Conservation (phyloP, 352 stramenopile species). For the Phytophthora europaea region DNA sequence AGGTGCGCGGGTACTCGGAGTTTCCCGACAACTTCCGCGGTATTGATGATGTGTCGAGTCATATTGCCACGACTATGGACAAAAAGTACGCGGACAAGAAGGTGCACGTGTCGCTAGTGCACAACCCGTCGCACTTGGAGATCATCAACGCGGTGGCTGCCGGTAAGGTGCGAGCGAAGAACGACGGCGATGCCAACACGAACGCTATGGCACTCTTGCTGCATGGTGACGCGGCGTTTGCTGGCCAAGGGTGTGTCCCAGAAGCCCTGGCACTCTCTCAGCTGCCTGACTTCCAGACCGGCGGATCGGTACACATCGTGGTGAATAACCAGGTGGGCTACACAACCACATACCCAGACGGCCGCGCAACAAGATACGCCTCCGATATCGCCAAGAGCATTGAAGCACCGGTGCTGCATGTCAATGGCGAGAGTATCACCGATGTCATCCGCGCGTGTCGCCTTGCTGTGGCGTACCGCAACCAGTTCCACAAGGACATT, state of each 20-base stretch:
- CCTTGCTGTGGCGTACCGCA: slow-evolving; percentile 85
- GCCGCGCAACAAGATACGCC: slow-evolving; percentile 83
- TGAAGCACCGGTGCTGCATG: slow-evolving; percentile 87
- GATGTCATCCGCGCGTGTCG: slow-evolving; percentile 83
- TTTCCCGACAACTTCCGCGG: slow-evolving; percentile 69
- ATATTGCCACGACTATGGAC: slow-evolving; percentile 84
- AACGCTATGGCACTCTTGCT: slow-evolving; percentile 86
- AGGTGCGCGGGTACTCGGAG: slow-evolving; percentile 81
- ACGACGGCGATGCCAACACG: slow-evolving; percentile 49
- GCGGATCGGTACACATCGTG: slow-evolving; percentile 87
- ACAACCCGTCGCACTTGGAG: slow-evolving; percentile 91
- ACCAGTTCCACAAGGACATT: slow-evolving; percentile 88
- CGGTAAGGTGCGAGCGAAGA: slow-evolving; percentile 88
- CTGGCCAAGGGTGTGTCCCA: slow-evolving; percentile 85
- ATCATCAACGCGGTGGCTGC: slow-evolving; percentile 90
- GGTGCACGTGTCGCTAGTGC: slow-evolving; percentile 88
- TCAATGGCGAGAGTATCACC: slow-evolving; percentile 86
- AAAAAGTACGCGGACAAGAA: slow-evolving; percentile 65
- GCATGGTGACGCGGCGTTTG: slow-evolving; percentile 91
- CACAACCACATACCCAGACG: slow-evolving; percentile 87
- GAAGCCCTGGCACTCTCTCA: slow-evolving; percentile 83
- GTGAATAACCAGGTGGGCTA: slow-evolving; percentile 94
- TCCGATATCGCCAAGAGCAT: slow-evolving; percentile 89
- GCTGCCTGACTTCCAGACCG: slow-evolving; percentile 79
- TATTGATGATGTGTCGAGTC: slow-evolving; percentile 88